phyloP scores from a whole-genome alignment of 192 early-diverging fungal genomes.

The Linnemannia elongata region DNA sequence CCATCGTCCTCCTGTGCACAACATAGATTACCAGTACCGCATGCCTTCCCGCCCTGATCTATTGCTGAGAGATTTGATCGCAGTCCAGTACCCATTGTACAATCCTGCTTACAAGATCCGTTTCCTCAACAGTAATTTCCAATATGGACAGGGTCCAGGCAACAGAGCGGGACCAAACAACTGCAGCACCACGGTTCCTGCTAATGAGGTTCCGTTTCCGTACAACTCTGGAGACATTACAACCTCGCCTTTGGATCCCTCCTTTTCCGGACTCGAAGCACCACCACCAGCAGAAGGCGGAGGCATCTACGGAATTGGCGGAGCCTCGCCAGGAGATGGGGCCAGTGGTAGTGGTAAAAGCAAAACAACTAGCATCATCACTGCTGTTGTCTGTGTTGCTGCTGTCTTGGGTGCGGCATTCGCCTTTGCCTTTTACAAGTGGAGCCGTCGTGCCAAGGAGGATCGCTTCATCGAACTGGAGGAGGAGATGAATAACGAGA shows the following conservation, averaged over 20 bases:
- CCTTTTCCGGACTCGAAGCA: neutral
- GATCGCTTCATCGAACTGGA: conserved; percentile 55
- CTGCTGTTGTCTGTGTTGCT: conserved; percentile 34
- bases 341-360: neutral
- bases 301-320: conserved; percentile 16
- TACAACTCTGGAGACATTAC: conserved; percentile 21
- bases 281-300: conserved; percentile 11
- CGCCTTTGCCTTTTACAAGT: conserved; percentile 54
- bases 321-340: neutral
- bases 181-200: neutral
- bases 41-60: conserved; percentile 60
- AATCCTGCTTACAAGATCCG: conserved; percentile 1
- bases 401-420: conserved; percentile 33
- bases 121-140: conserved; percentile 53
- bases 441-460: conserved; percentile 53
- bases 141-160: neutral
- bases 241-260: neutral
- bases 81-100: conserved; percentile 55
- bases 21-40: conserved; percentile 58
- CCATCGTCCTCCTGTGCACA: neutral
- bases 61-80: conserved; percentile 58
- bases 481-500: conserved; percentile 58
- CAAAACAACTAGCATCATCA: conserved; percentile 23
- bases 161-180: neutral
- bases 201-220: no score